A percentile compares a stretch with the other conserved stretches of the same genome.
Evolutionary conservation across 2,329 filamentous ascomycete species (phyloP).

Genomic region (Chalaropsis thielavioides): DNA sequence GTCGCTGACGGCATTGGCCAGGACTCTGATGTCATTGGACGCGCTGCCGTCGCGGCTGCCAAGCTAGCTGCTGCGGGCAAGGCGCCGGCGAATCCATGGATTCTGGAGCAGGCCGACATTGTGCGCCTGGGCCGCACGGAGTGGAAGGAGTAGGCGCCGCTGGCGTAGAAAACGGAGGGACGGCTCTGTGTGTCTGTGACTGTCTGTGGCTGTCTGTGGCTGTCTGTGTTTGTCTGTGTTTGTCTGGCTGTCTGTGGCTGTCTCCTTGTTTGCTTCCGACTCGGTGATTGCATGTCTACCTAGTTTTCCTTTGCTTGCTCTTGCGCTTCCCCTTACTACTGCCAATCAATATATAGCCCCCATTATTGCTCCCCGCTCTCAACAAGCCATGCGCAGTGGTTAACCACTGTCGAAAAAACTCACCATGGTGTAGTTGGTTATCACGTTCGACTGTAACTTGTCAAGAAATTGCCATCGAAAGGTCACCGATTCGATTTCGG

Average conservation of each 20-base stretch:
- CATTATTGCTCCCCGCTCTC: neutral
- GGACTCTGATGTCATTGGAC: conserved; percentile 57
- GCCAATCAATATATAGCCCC: neutral
- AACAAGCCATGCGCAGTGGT: conserved; percentile 13
- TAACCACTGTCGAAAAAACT: conserved; percentile 13
- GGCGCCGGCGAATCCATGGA: conserved; percentile 46
- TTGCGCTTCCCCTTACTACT: neutral
- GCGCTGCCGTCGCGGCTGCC: conserved; percentile 48
- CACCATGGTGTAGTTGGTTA: conserved; percentile 16
- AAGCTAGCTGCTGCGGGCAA: conserved; percentile 43
- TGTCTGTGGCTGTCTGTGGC: neutral
- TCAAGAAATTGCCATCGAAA: conserved; percentile 16
- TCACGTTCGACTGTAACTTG: conserved; percentile 17
- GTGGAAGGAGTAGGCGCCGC: conserved; percentile 30
- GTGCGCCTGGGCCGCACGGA: conserved; percentile 50
- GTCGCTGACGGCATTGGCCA: conserved; percentile 56
- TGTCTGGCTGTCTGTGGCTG: no score
- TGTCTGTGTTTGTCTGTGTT: neutral
- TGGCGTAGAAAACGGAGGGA: no score
- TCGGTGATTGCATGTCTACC: no score
- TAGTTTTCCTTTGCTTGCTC: no score
- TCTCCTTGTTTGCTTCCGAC: no score
- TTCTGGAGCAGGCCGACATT: conserved; percentile 47
- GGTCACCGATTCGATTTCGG: conserved; percentile 17
- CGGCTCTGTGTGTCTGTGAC: neutral